phyloP scores from a whole-genome alignment of 495 filamentous ascomycete genomes.

The Neurospora africana region DNA sequence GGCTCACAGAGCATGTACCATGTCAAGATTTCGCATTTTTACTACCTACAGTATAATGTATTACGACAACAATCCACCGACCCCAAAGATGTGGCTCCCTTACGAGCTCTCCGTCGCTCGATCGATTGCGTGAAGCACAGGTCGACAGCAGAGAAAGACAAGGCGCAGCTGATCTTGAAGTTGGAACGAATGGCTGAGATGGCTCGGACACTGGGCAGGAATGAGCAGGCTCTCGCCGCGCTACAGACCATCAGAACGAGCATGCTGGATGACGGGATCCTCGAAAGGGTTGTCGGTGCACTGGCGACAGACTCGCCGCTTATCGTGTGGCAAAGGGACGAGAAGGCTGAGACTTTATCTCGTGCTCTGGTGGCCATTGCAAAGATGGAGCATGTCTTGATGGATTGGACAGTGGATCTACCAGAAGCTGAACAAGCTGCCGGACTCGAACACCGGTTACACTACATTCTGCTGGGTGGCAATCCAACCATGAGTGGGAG shows the following conservation, averaged over 20 bases:
- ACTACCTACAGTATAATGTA: slow-evolving; percentile 50
- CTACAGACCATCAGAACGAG: slow-evolving; percentile 34
- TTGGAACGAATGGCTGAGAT: slow-evolving; percentile 42
- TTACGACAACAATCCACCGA: slow-evolving; percentile 26
- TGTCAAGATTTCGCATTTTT: slow-evolving; percentile 65
- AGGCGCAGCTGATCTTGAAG: slow-evolving; percentile 35
- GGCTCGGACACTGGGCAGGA: slow-evolving; percentile 24
- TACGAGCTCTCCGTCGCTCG: slow-evolving; percentile 40
- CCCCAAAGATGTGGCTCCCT: slow-evolving; percentile 29
- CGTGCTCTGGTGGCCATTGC: slow-evolving; percentile 35
- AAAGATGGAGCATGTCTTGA: slow-evolving; percentile 33
- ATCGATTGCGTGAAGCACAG: slow-evolving; percentile 38
- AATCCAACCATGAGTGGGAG: neutral
- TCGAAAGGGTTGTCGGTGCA: slow-evolving; percentile 25
- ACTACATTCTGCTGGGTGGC: slow-evolving; percentile 27
- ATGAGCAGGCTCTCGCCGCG: slow-evolving; percentile 32
- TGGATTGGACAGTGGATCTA: slow-evolving; percentile 35
- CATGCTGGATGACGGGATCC: slow-evolving; percentile 34
- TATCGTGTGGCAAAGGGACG: slow-evolving; percentile 26
- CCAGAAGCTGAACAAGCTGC: slow-evolving; percentile 35
- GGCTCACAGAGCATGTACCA: slow-evolving; percentile 32
- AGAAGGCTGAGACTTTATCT: slow-evolving; percentile 31
- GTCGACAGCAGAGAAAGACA: slow-evolving; percentile 32
- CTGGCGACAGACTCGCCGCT: slow-evolving; percentile 25
- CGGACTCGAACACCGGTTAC: slow-evolving; percentile 38